These are phyloP conservation scores for Pythium insidiosum DNA, from an alignment of 352 stramenopile species.

Conservation along the genomic window DNA sequence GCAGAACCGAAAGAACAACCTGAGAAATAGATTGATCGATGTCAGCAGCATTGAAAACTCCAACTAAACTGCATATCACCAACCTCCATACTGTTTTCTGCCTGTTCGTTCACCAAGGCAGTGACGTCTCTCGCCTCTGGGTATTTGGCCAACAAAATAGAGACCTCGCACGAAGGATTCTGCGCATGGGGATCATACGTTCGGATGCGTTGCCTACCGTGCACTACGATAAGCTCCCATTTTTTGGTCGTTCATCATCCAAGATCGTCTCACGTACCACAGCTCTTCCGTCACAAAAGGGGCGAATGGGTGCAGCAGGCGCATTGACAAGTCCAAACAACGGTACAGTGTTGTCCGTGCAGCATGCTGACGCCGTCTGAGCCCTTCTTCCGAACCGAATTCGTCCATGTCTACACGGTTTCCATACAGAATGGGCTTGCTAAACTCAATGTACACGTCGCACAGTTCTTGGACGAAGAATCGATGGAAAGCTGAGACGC, in stretches of 20 bases:
- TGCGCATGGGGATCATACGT: conserved; percentile 27
- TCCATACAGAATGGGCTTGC: conserved; percentile 72
- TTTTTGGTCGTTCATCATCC: too few species aligned
- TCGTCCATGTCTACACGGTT: conserved; percentile 38
- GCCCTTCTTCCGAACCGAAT: conserved; percentile 34
- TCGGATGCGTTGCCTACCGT: conserved; percentile 46
- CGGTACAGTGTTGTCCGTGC: conserved; percentile 92
- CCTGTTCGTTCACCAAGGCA: conserved; percentile 5
- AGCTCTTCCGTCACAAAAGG: conserved; percentile 99
- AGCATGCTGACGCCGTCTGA: conserved; percentile 57
- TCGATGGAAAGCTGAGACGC: conserved; percentile 57
- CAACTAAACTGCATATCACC: too few species aligned
- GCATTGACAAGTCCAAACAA: conserved; percentile 93
- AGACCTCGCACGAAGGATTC: conserved; percentile 19
- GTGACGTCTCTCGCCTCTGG: conserved; percentile 82
- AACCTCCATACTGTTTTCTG: conserved; percentile 16
- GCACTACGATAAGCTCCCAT: too few species aligned
- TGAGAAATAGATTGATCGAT: conserved; percentile 15
- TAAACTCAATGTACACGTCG: conserved; percentile 87
- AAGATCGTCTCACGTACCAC: conserved; percentile 70
- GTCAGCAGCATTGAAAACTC: too few species aligned
- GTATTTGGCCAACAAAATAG: conserved; percentile 63
- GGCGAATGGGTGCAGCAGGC: conserved; percentile 97
- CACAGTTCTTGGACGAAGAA: conserved; percentile 87
- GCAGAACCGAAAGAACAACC: conserved; percentile 85